Percentiles rank a stretch among this genome's conserved stretches.
Evolutionary conservation across 371 early-diverging fungal species (phyloP).

Genomic region (Phascolomyces articulosus): DNA sequence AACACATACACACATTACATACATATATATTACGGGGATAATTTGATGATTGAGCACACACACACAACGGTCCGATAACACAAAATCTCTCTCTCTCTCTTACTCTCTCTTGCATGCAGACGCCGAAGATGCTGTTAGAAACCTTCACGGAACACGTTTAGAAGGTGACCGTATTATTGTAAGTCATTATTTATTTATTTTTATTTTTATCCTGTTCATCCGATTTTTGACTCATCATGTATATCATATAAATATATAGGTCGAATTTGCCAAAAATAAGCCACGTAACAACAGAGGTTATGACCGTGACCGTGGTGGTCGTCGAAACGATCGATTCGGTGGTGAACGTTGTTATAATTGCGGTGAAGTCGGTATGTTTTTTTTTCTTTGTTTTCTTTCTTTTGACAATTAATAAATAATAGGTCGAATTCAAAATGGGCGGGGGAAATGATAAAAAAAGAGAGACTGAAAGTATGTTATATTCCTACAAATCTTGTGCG

Average conservation of each 20-base stretch:
- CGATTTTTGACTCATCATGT: background rate
- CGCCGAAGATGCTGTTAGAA: conserved; percentile 77
- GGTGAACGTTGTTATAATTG: conserved; percentile 47
- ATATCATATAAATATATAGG: conserved; percentile 2
- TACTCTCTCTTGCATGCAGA: conserved; percentile 40
- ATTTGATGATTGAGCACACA: background rate
- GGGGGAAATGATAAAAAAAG: too few species aligned
- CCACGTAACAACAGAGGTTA: conserved; percentile 5
- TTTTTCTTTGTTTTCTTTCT: background rate
- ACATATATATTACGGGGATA: background rate
- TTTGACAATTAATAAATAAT: too few species aligned
- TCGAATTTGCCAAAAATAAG: conserved; percentile 21
- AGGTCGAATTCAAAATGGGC: too few species aligned
- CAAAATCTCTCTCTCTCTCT: background rate
- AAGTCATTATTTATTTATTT: conserved; percentile 12
- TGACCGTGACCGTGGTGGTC: background rate
- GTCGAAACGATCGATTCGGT: background rate
- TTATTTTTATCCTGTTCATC: background rate
- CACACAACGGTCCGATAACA: conserved; percentile 6
- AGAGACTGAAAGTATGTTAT: too few species aligned
- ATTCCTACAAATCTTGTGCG: too few species aligned
- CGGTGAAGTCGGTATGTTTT: conserved; percentile 36
- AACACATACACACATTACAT: background rate
- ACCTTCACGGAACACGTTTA: conserved; percentile 63
- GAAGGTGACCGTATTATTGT: conserved; percentile 41